Evolutionary conservation across 108 stramenopile species (phyloP), one percentile per base, ranked within the genome.

Genomic region (Pseudonitzschia delicatissima): DNA sequence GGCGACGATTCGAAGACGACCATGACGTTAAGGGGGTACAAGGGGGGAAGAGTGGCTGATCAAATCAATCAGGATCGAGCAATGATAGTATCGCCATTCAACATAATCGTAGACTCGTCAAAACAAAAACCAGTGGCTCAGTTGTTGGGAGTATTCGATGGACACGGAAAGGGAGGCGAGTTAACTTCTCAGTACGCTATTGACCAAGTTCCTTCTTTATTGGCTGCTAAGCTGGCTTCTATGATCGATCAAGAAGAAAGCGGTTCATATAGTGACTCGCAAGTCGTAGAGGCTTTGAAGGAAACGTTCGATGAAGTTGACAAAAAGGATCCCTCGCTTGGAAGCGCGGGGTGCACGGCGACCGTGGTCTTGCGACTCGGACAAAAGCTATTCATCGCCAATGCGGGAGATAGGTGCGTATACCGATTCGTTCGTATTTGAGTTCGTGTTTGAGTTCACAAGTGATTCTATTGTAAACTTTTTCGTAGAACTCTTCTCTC

Each of bases 91-190:
- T 80, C 78, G 31, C 86, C 86, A 11, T 83, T 68, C 57, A 25
- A 20, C 11, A 42, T 66, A 17, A n/a, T 26, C 23, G 20, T 26
- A 51, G 34, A 59, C 15, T 34, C 25, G 21, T 31, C 45, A 45
- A 48, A 47, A 44, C 15, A 51, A 64, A 62, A 28, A 42, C 48
- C 18, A 33, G 7, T 31, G 5, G 37, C 62, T 61, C 72, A 79
- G 67, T 67, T 93, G 34, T 39, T 94, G 42, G 89, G 88, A 11
- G 83, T 86, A 25, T 94, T 91, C 76, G 93, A 94, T 77, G 93
- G 93, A 3, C 93, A 94, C 66, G 93, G 85, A 9, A 52, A 57
- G 29, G 57, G 47, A 21, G 93, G 93, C 40, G 90, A 94, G 66
- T 58, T 52, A n/a, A 87, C 90, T 2, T 85, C 84, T 1, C 77